Evolutionary conservation across 768 basidiomycete genomes (phyloP).

Genomic region (Tulasnella sp.): DNA sequence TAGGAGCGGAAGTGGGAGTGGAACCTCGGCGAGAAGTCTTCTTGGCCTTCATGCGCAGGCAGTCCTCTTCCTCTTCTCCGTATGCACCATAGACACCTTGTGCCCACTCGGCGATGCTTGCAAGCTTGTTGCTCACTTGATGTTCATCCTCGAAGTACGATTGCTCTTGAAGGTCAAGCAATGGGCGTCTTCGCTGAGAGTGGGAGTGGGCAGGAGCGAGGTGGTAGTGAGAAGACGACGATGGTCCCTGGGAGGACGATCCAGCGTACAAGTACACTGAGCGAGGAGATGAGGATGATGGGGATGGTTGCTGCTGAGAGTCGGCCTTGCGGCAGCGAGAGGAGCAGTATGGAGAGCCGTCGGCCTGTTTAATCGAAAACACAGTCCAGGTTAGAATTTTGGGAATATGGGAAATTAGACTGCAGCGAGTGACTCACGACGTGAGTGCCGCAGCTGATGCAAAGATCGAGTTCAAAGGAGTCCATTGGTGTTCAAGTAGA

Average conservation of each 20-base stretch:
- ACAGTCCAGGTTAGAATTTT: slow-evolving; percentile 14
- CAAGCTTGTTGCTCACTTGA: slow-evolving; percentile 13
- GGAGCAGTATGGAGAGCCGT: slow-evolving; percentile 24
- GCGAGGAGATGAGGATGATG: neutral
- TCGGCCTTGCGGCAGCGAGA: slow-evolving; percentile 7
- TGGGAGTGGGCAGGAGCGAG: neutral
- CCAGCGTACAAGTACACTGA: slow-evolving; percentile 7
- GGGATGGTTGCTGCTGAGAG: neutral
- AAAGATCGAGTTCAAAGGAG: slow-evolving; percentile 21
- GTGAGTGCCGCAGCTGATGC: slow-evolving; percentile 20
- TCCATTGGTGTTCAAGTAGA: slow-evolving; percentile 19
- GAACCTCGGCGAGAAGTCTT: slow-evolving; percentile 4
- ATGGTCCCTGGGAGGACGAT: neutral
- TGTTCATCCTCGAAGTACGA: slow-evolving; percentile 8
- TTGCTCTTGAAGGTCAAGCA: slow-evolving; percentile 17
- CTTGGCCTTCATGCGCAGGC: neutral
- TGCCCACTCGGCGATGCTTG: slow-evolving; percentile 23
- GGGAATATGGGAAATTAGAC: slow-evolving; percentile 7
- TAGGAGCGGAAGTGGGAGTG: neutral
- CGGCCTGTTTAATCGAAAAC: slow-evolving; percentile 11
- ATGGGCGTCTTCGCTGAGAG: neutral
- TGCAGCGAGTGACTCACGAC: slow-evolving; percentile 21
- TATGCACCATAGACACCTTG: slow-evolving; percentile 19
- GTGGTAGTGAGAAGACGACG: slow-evolving; percentile 5
- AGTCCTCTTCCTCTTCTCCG: neutral